Evolutionary conservation across 371 early-diverging fungal species (phyloP).

Genomic region (Neoconidiobolus thromboides): DNA sequence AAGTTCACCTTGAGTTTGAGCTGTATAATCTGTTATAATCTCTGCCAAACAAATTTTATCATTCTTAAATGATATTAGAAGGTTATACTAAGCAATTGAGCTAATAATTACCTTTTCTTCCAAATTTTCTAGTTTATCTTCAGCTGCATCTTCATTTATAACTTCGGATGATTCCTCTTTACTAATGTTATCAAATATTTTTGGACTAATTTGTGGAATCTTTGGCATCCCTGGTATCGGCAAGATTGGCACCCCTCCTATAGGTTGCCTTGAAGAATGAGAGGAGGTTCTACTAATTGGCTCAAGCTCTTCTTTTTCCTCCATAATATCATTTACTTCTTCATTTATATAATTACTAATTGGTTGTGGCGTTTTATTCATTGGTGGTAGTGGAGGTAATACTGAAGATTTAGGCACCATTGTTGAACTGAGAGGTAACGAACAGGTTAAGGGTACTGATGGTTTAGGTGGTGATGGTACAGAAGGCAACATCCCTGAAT

Average conservation of each 20-base stretch:
- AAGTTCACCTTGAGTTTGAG: constrained; percentile 42
- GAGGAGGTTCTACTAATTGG: neutral
- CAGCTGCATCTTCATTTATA: neutral
- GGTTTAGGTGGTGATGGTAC: neutral
- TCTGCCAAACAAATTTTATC: constrained; percentile 8
- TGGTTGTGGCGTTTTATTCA: constrained; percentile 4
- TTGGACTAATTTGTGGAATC: too few species aligned
- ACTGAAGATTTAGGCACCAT: constrained; percentile 1
- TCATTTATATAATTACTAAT: constrained; percentile 11
- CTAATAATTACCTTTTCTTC: neutral
- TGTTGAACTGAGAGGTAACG: constrained; percentile 3
- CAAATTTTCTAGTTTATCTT: neutral
- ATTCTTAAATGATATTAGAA: neutral
- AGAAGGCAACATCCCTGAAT: too few species aligned
- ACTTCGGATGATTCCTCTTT: neutral
- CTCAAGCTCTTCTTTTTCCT: constrained; percentile 7
- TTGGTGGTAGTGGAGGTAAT: neutral
- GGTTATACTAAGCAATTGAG: neutral
- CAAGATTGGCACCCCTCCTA: too few species aligned
- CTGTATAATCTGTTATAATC: constrained; percentile 46
- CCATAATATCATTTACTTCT: neutral
- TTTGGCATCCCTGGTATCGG: too few species aligned
- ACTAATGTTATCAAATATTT: too few species aligned
- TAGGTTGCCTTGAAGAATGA: too few species aligned
- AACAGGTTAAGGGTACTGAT: constrained; percentile 5